Conservation (phyloP, 2,329 filamentous ascomycete species). For the Neopestalotiopsis clavispora region DNA sequence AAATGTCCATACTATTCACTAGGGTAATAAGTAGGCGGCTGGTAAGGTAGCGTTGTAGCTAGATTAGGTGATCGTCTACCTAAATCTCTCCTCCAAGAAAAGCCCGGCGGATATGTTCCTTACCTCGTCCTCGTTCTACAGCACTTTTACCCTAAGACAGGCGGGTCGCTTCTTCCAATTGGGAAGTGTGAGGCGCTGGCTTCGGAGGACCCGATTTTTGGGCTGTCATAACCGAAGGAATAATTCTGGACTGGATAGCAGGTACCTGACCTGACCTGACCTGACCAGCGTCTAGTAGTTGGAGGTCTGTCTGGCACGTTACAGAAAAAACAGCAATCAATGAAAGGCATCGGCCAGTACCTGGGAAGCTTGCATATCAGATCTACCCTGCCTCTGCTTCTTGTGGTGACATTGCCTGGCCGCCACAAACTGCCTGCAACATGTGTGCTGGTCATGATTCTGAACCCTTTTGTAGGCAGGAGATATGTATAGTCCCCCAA, state of each 20-base stretch:
- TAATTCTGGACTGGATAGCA: neutral
- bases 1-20: no score
- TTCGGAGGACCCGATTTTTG: conserved; percentile 1
- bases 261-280: neutral
- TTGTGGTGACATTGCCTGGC: no score
- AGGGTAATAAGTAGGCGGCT: no score
- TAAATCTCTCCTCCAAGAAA: neutral
- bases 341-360: neutral
- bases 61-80: no score
- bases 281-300: no score
- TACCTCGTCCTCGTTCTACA: neutral
- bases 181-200: neutral
- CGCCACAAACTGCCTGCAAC: no score
- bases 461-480: no score
- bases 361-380: neutral
- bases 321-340: neutral
- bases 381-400: neutral
- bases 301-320: no score
- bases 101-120: neutral
- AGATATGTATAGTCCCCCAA: no score
- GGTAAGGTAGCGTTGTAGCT: no score
- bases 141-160: neutral
- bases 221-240: neutral
- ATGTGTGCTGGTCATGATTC: no score
- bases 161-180: neutral